Evolutionary conservation across 371 early-diverging fungal species (phyloP), one percentile per base, ranked within the genome.

Genomic region (Rhizopus stolonifer): DNA sequence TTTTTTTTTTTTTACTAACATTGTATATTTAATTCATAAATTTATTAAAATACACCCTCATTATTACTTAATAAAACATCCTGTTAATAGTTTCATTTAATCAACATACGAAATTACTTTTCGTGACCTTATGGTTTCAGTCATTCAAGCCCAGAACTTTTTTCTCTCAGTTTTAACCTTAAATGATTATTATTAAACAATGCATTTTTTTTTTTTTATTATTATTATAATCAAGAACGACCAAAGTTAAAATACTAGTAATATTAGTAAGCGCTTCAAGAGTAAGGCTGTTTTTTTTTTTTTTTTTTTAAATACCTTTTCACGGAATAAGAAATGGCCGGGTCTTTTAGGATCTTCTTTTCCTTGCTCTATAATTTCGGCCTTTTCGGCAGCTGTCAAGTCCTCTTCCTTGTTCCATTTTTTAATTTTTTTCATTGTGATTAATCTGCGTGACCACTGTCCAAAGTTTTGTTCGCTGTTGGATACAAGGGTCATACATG

Each of bases 401-500:
- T 38, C 47, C 31, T 60, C 52, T 38, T 60, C 55, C 45, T 54
- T 50, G 11, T 38, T 44, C 54, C 58, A 70, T n/a, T 65, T 54
- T 26, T 57, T 52, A 11, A 74, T 45, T 64, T 97, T 97, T 64
- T 95, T 95, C 94, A 98, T 92, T 0, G 95, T 94, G 22, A 96
- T 89, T 39, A 98, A 69, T 46, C 96, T 76, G n/a, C 98, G 82
- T 26, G 87, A 82, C 98, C 98, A 98, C 53, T 83, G 82, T 2
- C 94, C 94, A 77, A 96, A 96, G 52, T 82, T 83, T 65, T 98
- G 97, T 62, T 92, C 94, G 60, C 91, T 88, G 60, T 95, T 94
- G 11, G 93, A 84, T 3, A 95, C 69, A 8, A 96, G 64, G 10
- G 72, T 68, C 72, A 98, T 75, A 38, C 81, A 80, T 2, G 92